Conservation (phyloP, 78 protist genomes). For the Dictyostelium brefeldianum region DNA sequence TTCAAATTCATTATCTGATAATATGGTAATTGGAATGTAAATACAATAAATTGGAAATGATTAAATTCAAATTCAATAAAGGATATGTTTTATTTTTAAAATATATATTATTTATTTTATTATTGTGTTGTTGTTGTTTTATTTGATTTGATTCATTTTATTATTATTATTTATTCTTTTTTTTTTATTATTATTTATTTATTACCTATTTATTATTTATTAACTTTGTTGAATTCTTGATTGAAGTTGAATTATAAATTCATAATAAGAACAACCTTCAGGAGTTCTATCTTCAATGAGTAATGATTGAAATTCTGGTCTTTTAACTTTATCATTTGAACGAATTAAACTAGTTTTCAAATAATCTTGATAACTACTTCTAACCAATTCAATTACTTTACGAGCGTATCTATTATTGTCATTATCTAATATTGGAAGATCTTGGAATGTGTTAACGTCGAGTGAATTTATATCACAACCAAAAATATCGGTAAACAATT, state of each 20-base stretch:
- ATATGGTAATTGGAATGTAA: too few relatives aligned
- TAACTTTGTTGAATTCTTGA: conserved; percentile 49
- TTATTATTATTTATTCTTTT: not conserved
- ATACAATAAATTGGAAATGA: too few relatives aligned
- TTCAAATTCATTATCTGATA: too few relatives aligned
- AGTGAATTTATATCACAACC: conserved; percentile 27
- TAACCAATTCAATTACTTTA: conserved; percentile 33
- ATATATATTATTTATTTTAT: too few relatives aligned
- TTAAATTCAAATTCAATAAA: too few relatives aligned
- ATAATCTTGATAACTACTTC: conserved; percentile 21
- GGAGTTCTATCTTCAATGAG: conserved; percentile 69
- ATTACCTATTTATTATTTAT: not conserved
- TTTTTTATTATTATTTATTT: not conserved
- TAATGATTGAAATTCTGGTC: conserved; percentile 44
- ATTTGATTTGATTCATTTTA: not conserved
- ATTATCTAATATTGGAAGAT: conserved; percentile 46
- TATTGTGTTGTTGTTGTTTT: not conserved
- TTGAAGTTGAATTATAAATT: conserved; percentile 72
- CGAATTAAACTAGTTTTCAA: conserved; percentile 3
- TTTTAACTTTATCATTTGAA: conserved; percentile 1
- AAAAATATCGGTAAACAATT: conserved; percentile 13
- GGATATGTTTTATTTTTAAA: too few relatives aligned
- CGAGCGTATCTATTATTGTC: conserved; percentile 36
- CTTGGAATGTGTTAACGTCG: conserved; percentile 48
- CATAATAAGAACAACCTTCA: conserved; percentile 81